Base-by-base conservation (phyloP, 495 filamentous ascomycete genomes). In the Monascus purpureus region DNA sequence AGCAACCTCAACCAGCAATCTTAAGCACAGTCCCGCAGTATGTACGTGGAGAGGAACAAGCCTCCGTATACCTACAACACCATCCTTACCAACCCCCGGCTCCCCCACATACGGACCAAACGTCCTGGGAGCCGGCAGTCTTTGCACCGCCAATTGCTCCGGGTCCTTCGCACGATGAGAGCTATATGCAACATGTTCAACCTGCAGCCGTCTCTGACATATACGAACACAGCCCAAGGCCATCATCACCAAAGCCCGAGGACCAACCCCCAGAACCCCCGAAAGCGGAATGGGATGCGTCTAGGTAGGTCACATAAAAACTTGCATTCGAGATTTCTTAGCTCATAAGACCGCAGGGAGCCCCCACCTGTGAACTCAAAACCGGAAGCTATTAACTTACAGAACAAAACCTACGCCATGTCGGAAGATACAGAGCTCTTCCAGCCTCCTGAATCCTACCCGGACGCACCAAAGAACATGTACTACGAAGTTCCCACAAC, bases 391-490 rank as follows among this genome's bases (percentile, higher is more conserved):
- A 51, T 66, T 20, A 79, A 85, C 41, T 72, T 94, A 46, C 77
- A 82, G 18, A 57, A 62, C 12, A 70, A 70, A 36, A 68, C 68
- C 18, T 93, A 93, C 51, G 61, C 63, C 9, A 92, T 90, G 77
- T 88, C 76, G 20, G 65, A 65, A 24, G 75, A 81, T 47, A 57
- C 64, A 4, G 55, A 65, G 28, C 72, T 80, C 13, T 94, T 88
- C 49, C 63, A 79, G 37, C 67, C 84, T 25, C 85, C 86, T 18
- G 45, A 65, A 24, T 65, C 65, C 26, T 87, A 88, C 38, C 83
- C 83, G 0, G 80, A 82, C 50, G 81, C 84, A 11, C 85, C 84
- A 1, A 80, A 74, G 46, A 67, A 79, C 37, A 82, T 90, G 79
- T 88, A 75, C 61, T 90, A 86, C 45, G 57, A 86, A 41, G 68